Evolutionary conservation across 2,329 filamentous ascomycete genomes (phyloP), one percentile per base, ranked within the genome.

Genomic region (Fonsecaea nubica): DNA sequence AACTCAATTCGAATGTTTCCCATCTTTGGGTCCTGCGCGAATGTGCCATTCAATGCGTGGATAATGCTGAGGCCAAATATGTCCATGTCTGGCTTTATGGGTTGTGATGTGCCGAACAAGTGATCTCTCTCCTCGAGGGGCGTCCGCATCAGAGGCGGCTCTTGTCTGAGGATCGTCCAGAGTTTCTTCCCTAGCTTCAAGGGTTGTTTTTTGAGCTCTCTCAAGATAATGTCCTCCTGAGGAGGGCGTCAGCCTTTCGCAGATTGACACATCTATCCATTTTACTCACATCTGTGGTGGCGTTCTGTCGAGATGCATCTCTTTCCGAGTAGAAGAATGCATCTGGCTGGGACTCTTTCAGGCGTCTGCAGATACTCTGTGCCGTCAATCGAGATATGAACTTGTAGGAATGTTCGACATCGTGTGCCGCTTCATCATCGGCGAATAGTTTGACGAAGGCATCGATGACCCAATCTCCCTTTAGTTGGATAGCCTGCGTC

Each of bases 361-460:
- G 35, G 13, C 45, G 48, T 4, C 64, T 18, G 69, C 72, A 75
- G 8, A 76, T 67, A 2, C 30, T 55, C 15, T 55, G 25, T 21
- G 72, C 66, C 9, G 59, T 66, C 12, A 21, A 15, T 13, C 21
- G 8, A 10, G 67, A 53, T 12, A 73, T 67, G 12, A 66, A 32
- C 12, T 60, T 21, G 10, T 56, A 21, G 13, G 69, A 64, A 4
- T 63, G n/a, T 21, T 56, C 54, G 6, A 72, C 63, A 60, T 75
- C 74, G 3, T 38, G 53, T 57, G 65, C 72, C 0, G 58, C 55
- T 30, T 66, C 45, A 30, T 63, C 25, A 12, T 73, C 67, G n/a
- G 66, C 52, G 12, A 74, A 64, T 55, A 75, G 69, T 9, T 63
- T 42, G n/a, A 70, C 42, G 53, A 73, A 75, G 15, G 58, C 53